A percentile compares a stretch with the other conserved stretches of the same genome.
These are phyloP conservation scores for Sporisorium exsertum DNA, from an alignment of 1,284 basidiomycete genomes.

Conservation along the genomic window DNA sequence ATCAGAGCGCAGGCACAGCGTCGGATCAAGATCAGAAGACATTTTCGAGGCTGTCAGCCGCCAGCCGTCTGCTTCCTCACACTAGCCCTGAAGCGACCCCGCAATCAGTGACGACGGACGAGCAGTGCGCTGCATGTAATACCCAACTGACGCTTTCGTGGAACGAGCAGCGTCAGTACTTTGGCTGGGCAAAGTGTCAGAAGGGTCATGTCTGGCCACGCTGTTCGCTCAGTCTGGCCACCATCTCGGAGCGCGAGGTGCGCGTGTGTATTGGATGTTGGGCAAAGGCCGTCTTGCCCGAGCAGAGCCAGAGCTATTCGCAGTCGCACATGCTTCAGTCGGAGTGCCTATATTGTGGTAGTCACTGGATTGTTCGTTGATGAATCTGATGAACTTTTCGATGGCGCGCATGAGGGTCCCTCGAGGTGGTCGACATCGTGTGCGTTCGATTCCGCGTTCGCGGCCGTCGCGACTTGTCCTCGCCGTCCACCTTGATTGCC, in stretches of 20 bases:
- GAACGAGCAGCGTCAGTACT: conserved; percentile 6
- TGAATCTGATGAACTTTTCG: background rate
- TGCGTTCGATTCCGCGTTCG: too few relatives aligned
- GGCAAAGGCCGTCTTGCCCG: conserved; percentile 34
- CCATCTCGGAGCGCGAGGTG: conserved; percentile 34
- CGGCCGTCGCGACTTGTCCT: too few relatives aligned
- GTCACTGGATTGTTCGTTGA: conserved; percentile 41
- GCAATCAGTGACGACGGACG: conserved; percentile 5
- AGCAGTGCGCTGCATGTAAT: conserved; percentile 39
- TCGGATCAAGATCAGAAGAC: background rate
- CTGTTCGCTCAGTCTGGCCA: conserved; percentile 42
- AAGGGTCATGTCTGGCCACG: conserved; percentile 47
- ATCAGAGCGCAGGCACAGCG: background rate
- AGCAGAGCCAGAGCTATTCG: conserved; percentile 11
- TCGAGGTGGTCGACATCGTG: too few relatives aligned
- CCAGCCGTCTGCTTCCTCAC: background rate
- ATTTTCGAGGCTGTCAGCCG: background rate
- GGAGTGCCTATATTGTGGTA: conserved; percentile 31
- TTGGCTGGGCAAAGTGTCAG: conserved; percentile 39
- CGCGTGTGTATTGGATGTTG: conserved; percentile 40
- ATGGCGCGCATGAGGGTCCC: too few relatives aligned
- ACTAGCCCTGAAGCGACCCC: background rate
- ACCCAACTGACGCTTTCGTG: conserved; percentile 20
- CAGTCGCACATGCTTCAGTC: conserved; percentile 16
- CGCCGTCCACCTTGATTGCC: too few relatives aligned